Evolutionary conservation across 192 early-diverging fungal genomes (phyloP), one percentile per base, ranked within the genome.

Genomic region (Linnemannia elongata): DNA sequence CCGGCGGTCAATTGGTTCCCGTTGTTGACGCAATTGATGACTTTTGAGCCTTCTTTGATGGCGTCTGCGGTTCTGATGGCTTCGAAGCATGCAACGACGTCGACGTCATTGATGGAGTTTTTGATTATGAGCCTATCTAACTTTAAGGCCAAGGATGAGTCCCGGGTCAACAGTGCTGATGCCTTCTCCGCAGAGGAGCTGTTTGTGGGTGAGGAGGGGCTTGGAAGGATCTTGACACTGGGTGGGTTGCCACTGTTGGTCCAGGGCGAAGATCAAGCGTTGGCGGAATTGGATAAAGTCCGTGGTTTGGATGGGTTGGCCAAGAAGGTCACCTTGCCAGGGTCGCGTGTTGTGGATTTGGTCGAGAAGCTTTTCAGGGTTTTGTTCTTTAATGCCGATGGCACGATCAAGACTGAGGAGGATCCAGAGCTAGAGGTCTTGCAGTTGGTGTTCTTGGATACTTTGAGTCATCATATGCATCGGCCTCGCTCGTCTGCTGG

Each of bases 1-100:
- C 91, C 92, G 22, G 83, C 91, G 24, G 91, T 93, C 10, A 92
- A 93, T 47, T 93, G 92, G 92, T 93, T 89, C 68, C 76, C 87
- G 6, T 45, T 90, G 24, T 52, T 92, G 38, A 79, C 69, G 8
- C 81, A 83, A 30, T n/a, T 91, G 22, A 35, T 72, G 4, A 63
- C 78, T 12, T 60, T 77, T 35, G 77, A 80, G 68, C 89, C 86
- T 0, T 22, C 76, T 41, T 36, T 90, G 66, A 52, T 82, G 30
- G 60, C 72, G 22, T 49, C 82, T 4, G 85, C 82, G 20, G 84
- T 92, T 35, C 75, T 60, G 6, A 76, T 93, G 85, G 89, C 92
- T 1, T 84, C 83, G 8, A 81, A 66, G 17, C 92, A 93, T 80
- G 88, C 89, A 39, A 75, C 72, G 13, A 87, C 87, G 13, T 93